phyloP scores from a whole-genome alignment of 208 protist genomes.

The Naegleria gruberi region DNA sequence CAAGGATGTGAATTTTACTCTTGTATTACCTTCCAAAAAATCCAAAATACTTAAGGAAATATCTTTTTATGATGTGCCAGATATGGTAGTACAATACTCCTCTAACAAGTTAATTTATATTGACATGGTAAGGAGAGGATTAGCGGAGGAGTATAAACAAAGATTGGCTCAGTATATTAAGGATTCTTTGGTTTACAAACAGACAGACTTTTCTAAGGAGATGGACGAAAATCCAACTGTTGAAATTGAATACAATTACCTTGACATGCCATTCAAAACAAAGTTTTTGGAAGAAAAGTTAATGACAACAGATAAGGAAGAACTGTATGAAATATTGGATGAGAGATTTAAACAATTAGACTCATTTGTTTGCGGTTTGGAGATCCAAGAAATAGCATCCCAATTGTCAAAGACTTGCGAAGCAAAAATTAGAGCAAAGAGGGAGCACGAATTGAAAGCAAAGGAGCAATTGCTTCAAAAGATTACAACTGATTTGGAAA shows the following conservation, averaged over 20 bases:
- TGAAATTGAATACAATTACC: neutral
- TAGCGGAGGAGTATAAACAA: neutral
- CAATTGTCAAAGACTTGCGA: neutral
- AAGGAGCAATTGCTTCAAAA: neutral
- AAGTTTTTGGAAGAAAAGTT: neutral
- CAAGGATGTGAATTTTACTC: neutral
- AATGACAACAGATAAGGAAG: neutral
- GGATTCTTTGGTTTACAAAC: neutral
- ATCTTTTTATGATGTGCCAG: neutral
- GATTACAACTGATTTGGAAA: neutral
- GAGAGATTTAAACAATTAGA: neutral
- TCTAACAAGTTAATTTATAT: neutral
- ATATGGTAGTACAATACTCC: neutral
- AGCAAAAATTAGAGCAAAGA: neutral
- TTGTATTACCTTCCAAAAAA: neutral
- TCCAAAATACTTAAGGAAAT: neutral
- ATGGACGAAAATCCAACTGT: neutral
- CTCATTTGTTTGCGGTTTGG: neutral
- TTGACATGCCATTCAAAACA: neutral
- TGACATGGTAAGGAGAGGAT: neutral
- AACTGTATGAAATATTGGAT: neutral
- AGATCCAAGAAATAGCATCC: neutral
- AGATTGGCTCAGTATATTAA: neutral
- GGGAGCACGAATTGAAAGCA: neutral
- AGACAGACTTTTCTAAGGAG: neutral